phyloP scores from a whole-genome alignment of 495 filamentous ascomycete genomes.

The Penicillium salamii region DNA sequence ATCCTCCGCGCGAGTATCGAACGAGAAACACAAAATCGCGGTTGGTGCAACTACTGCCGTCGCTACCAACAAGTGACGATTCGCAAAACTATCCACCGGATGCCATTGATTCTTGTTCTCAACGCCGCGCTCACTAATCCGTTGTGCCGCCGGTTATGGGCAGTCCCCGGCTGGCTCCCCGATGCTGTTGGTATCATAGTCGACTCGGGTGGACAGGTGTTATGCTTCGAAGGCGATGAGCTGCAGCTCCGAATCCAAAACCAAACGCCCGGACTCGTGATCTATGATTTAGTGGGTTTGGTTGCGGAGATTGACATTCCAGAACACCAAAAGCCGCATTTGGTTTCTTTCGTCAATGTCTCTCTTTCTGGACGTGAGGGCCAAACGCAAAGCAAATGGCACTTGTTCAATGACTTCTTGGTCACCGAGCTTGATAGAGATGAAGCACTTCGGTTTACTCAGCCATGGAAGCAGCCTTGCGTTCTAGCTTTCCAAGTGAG shows the following conservation, averaged over 20 bases:
- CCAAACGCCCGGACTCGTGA: slow-evolving; percentile 62
- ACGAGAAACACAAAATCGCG: slow-evolving; percentile 71
- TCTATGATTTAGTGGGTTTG: slow-evolving; percentile 91
- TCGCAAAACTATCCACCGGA: slow-evolving; percentile 71
- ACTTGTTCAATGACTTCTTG: slow-evolving; percentile 95
- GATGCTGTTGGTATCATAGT: slow-evolving; percentile 87
- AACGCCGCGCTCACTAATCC: slow-evolving; percentile 71
- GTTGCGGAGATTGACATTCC: slow-evolving; percentile 84
- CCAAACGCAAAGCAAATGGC: slow-evolving; percentile 67
- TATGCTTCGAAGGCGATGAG: slow-evolving; percentile 88
- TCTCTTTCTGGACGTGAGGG: slow-evolving; percentile 61
- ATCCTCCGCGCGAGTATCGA: slow-evolving; percentile 85
- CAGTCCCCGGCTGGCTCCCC: slow-evolving; percentile 83
- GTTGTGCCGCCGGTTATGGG: slow-evolving; percentile 77
- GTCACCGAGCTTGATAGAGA: slow-evolving; percentile 74
- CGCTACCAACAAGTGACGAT: slow-evolving; percentile 80
- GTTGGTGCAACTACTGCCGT: slow-evolving; percentile 87
- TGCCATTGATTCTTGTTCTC: slow-evolving; percentile 80
- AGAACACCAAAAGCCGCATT: slow-evolving; percentile 80
- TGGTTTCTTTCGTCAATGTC: slow-evolving; percentile 88
- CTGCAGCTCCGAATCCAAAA: slow-evolving; percentile 54
- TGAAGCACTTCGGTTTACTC: slow-evolving; percentile 84
- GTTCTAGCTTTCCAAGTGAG: slow-evolving; percentile 83
- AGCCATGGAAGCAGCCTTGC: slow-evolving; percentile 86
- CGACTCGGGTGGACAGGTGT: slow-evolving; percentile 69